These are phyloP conservation scores for Oehlia diaphana DNA, from an alignment of 192 early-diverging fungal species.

Conservation along the genomic window DNA sequence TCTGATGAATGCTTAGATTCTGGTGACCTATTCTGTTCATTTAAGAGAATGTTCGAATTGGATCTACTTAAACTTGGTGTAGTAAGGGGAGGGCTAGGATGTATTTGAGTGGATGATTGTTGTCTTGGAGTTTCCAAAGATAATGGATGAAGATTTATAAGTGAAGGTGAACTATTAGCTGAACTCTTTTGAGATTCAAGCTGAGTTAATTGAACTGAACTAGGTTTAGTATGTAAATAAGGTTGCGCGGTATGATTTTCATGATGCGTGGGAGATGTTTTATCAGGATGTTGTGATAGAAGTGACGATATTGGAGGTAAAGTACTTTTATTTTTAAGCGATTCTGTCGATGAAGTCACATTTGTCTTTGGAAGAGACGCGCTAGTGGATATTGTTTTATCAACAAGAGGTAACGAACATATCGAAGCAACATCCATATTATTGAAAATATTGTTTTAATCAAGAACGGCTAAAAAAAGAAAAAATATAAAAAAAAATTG, in stretches of 20 bases:
- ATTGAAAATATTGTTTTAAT: background rate
- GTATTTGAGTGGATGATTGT: background rate
- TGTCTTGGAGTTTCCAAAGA: background rate
- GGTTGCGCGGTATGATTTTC: background rate
- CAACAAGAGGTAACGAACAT: background rate
- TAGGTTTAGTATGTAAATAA: slow-evolving; percentile 3
- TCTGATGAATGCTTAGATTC: background rate
- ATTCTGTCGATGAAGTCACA: background rate
- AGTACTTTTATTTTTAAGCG: background rate
- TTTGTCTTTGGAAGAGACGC: background rate
- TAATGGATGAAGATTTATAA: background rate
- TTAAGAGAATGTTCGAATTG: background rate
- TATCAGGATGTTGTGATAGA: background rate
- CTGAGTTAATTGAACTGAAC: background rate
- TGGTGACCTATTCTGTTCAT: background rate
- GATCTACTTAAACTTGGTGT: background rate
- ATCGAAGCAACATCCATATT: slow-evolving; percentile 8
- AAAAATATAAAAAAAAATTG: background rate
- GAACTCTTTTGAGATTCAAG: background rate
- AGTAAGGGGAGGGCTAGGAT: background rate
- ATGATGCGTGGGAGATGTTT: background rate
- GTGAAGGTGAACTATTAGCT: background rate
- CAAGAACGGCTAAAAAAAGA: background rate
- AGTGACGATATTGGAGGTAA: slow-evolving; percentile 1
- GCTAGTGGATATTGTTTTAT: background rate